Conservation (phyloP, 2,329 filamentous ascomycete genomes). For the Byssothecium circinans region DNA sequence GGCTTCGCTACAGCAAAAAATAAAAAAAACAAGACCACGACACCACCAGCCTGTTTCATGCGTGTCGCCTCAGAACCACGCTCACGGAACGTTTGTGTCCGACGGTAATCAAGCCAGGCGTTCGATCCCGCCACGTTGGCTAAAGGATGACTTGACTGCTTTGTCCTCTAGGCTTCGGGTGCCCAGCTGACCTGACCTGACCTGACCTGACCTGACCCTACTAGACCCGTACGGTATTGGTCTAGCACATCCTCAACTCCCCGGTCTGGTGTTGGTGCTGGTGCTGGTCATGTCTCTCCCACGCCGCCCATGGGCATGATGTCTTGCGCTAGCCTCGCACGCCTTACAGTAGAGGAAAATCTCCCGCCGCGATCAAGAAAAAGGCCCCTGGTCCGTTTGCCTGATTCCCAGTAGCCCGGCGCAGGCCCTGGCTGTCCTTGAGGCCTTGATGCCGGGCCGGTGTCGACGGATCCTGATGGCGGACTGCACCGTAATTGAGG, state of each 20-base stretch:
- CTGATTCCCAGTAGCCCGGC: conserved; percentile 19
- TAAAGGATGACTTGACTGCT: conserved; percentile 20
- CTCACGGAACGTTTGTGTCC: conserved; percentile 20
- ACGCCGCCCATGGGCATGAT: conserved; percentile 7
- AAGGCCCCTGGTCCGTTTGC: no score
- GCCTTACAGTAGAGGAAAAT: neutral
- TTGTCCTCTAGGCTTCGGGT: no score
- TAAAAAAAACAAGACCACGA: conserved; percentile 18
- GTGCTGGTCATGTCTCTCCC: no score
- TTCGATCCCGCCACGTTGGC: conserved; percentile 32
- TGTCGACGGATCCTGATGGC: conserved; percentile 18
- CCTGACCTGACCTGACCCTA: no score
- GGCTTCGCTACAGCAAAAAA: no score
- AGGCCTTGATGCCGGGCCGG: conserved; percentile 11
- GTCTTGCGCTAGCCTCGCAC: conserved; percentile 26
- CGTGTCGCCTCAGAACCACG: conserved; percentile 20
- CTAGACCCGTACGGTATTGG: conserved; percentile 20
- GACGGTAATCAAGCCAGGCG: conserved; percentile 16
- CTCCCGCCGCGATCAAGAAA: no score
- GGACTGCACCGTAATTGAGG: neutral
- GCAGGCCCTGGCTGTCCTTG: conserved; percentile 3
- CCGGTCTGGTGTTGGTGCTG: no score
- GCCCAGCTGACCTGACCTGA: no score
- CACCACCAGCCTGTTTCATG: conserved; percentile 21
- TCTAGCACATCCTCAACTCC: conserved; percentile 9